Evolutionary conservation across 805 yeast genomes (phyloP).

Genomic region (Lipomyces yamadae): DNA sequence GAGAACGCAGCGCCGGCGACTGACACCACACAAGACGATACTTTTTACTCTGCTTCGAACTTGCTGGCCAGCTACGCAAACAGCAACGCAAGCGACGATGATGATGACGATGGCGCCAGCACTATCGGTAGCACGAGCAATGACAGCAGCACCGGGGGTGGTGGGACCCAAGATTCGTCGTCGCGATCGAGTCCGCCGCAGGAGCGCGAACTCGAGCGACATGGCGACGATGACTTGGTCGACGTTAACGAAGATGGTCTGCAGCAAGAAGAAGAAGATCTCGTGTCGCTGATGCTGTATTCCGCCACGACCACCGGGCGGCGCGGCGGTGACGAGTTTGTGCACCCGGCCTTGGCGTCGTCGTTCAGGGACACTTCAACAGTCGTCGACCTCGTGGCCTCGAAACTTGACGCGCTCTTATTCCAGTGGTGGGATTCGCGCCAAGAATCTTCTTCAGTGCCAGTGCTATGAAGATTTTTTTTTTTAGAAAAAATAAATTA

Average conservation of each 20-base stretch:
- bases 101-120: conserved; percentile 10
- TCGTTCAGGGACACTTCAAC: neutral
- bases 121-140: neutral
- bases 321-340: neutral
- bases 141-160: conserved; percentile 1
- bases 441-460: neutral
- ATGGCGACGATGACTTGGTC: neutral
- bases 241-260: neutral
- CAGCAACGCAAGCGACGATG: conserved; percentile 8
- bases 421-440: conserved; percentile 4
- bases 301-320: neutral
- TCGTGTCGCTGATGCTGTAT: neutral
- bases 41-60: conserved; percentile 26
- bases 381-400: neutral
- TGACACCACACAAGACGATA: conserved; percentile 18
- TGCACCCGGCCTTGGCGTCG: conserved; percentile 7
- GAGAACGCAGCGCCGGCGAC: neutral
- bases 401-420: conserved; percentile 9
- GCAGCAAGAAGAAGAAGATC: neutral
- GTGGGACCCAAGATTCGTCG: conserved; percentile 12
- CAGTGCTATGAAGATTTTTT: neutral
- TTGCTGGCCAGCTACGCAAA: conserved; percentile 13
- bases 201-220: conserved; percentile 7
- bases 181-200: conserved; percentile 20
- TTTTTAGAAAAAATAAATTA: no score